Base-by-base conservation (phyloP, 768 basidiomycete genomes). In the Mrakia hoshinonis region DNA sequence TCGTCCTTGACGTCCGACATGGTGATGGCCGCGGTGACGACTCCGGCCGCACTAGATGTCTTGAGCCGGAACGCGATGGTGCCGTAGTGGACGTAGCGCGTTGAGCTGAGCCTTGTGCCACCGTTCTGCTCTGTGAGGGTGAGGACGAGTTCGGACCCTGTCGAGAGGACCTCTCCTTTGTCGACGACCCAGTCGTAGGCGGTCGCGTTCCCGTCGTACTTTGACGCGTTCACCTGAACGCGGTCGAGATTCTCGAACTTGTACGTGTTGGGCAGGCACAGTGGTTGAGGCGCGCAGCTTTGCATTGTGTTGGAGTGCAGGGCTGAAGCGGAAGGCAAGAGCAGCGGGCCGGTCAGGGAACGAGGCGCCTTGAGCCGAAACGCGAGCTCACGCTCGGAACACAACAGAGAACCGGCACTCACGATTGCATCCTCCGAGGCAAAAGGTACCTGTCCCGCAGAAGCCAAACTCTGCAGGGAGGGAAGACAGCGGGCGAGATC, bases 401-500 rank as follows among this genome's bases (percentile, higher is more conserved):
- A 15, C 15, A 15, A 43, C 43, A 72, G 38, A 61, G 54, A 20
- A 74, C 68, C 34, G 36, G 72, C 82, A 80, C 38, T 90, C 82
- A 24, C 91, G 90, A 76, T 92, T 86, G 81, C 91, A 93, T n/a
- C 91, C 91, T 60, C 89, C 89, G 43, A 91, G 81, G 77, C 91
- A 92, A 78, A 86, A 92, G 10, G 72, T 75, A 54, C 81, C 81
- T 46, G 76, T 76, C 22, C 85, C 85, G 74, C 85, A 86, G 75
- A 82, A 86, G 11, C 85, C 85, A 69, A 83, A 86, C 76, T 84
- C 82, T 72, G 85, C 84, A 62, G 29, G 10, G 74, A 39, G 0
- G 76, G n/a, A 29, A 22, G n/a, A 11, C 2, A 31, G 36, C 31
- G 18, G 55, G 11, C n/a, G 9, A 51, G 58, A 34, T 5, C 9